phyloP scores from a whole-genome alignment of 2,329 filamentous ascomycete species.

The Fusarium compactum region DNA sequence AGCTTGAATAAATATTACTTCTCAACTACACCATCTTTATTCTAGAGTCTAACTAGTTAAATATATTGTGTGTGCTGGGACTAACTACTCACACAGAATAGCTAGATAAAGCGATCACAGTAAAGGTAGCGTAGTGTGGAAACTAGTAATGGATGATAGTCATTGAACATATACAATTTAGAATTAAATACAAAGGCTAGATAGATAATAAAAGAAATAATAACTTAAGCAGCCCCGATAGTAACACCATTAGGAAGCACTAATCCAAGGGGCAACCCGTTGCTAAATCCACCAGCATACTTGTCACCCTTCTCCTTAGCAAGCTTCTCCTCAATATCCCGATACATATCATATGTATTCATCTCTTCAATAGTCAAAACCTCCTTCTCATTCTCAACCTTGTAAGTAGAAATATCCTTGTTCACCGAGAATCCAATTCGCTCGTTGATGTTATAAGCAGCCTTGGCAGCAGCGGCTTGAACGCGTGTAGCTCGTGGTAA shows the following conservation, averaged over 20 bases:
- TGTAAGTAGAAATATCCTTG: conserved; percentile 67
- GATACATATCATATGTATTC: conserved; percentile 73
- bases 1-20: no score
- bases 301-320: conserved; percentile 50
- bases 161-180: no score
- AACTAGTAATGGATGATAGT: no score
- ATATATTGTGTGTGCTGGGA: no score
- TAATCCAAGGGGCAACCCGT: conserved; percentile 61
- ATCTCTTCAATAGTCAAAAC: conserved; percentile 77
- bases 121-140: no score
- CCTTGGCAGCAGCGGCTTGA: conserved; percentile 68
- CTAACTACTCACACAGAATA: no score
- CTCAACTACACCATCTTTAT: no score
- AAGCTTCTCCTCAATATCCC: conserved; percentile 64
- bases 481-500: conserved; percentile 67
- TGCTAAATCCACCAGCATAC: conserved; percentile 55
- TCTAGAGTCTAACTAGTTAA: no score
- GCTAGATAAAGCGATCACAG: no score
- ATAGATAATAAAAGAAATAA: accelerated
- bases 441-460: conserved; percentile 72
- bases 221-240: conserved; percentile 38
- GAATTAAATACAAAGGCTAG: neutral
- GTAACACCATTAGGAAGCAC: conserved; percentile 63
- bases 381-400: conserved; percentile 70
- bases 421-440: conserved; percentile 74